Evolutionary conservation across 163 green algal species (phyloP).

Genomic region (Scenedesmus sp.): DNA sequence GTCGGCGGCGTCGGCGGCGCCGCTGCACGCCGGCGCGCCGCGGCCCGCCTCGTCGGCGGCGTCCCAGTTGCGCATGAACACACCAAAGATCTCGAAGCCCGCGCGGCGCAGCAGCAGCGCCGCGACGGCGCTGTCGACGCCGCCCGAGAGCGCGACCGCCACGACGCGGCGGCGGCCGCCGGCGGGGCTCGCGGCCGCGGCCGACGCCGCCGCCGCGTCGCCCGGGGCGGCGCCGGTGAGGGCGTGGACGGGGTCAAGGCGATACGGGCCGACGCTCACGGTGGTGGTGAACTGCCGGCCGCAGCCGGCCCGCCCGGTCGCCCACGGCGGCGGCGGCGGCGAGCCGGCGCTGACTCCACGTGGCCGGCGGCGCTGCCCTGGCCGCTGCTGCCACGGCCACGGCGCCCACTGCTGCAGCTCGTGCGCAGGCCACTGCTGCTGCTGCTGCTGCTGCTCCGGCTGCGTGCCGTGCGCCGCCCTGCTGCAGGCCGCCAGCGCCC

Average conservation of each 20-base stretch:
- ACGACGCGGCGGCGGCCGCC: slow-evolving; percentile 40
- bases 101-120: slow-evolving; percentile 70
- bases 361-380: too few relatives aligned
- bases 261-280: background rate
- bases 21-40: background rate
- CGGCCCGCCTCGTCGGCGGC: slow-evolving; percentile 73
- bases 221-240: background rate
- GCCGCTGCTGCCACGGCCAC: background rate
- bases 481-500: background rate
- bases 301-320: background rate
- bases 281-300: background rate
- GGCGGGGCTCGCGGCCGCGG: slow-evolving; percentile 3
- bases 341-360: too few relatives aligned
- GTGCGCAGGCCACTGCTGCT: slow-evolving; percentile 18
- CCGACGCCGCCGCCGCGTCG: background rate
- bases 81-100: slow-evolving; percentile 68
- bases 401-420: background rate
- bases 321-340: too few relatives aligned
- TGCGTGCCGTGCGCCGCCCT: background rate
- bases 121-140: slow-evolving; percentile 84
- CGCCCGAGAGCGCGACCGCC: slow-evolving; percentile 81
- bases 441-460: background rate
- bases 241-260: background rate
- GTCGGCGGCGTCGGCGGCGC: slow-evolving; percentile 22
- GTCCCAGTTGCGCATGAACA: slow-evolving; percentile 92